A percentile compares a stretch with the other conserved stretches of the same genome.
Evolutionary conservation across 306 rosid species (phyloP).

Genomic region (peach (Prunus persica)): DNA sequence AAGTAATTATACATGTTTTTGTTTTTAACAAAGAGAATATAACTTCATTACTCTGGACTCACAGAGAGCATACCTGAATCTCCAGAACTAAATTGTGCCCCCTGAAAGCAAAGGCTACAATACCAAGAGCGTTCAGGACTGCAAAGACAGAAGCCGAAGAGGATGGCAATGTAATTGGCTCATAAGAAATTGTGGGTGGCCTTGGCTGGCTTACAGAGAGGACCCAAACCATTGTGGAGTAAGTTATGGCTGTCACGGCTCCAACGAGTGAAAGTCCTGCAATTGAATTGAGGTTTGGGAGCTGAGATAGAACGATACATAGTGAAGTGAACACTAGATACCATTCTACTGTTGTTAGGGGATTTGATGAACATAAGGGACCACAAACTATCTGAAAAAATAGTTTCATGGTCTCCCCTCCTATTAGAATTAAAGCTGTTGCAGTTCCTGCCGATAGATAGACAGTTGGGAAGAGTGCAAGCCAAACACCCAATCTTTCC

Average conservation of each 20-base stretch:
- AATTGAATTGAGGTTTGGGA: slow-evolving; percentile 95
- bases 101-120: slow-evolving; percentile 91
- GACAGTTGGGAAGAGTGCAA: slow-evolving; percentile 89
- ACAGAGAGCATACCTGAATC: slow-evolving; percentile 61
- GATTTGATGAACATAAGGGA: slow-evolving; percentile 81
- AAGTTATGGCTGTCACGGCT: slow-evolving; percentile 97
- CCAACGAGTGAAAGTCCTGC: slow-evolving; percentile 97
- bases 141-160: slow-evolving; percentile 67
- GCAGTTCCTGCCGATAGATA: slow-evolving; percentile 99
- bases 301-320: slow-evolving; percentile 91
- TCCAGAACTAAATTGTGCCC: slow-evolving; percentile 91
- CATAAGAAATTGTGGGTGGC: slow-evolving; percentile 81
- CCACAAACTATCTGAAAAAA: slow-evolving; percentile 96
- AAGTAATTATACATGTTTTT: neutral
- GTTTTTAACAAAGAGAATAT: too few species aligned
- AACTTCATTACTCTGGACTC: neutral
- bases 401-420: slow-evolving; percentile 98
- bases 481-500: slow-evolving; percentile 97
- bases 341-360: slow-evolving; percentile 96
- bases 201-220: slow-evolving; percentile 90
- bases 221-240: slow-evolving; percentile 95
- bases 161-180: slow-evolving; percentile 58
- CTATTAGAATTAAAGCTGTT: slow-evolving; percentile 91
- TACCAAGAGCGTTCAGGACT: slow-evolving; percentile 87
- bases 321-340: slow-evolving; percentile 93